Percentiles rank a stretch among this genome's conserved stretches.
Conservation (phyloP, 139 green algal species). For the Nannochloris sp. region DNA sequence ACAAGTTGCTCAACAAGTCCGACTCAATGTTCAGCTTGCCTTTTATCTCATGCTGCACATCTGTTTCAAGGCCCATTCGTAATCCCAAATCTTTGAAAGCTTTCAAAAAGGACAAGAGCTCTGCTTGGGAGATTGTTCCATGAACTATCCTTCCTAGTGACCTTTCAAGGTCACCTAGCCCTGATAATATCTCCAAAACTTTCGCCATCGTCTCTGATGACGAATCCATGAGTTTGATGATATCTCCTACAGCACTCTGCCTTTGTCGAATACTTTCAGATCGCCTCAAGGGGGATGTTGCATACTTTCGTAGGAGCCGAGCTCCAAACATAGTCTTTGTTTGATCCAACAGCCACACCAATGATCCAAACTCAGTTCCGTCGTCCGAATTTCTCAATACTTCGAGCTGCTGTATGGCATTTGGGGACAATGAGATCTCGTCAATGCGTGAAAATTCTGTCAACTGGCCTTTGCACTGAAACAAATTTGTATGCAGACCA, state of each 20-base stretch:
- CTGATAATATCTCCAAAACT: too few relatives aligned
- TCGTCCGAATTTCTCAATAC: slow-evolving; percentile 29
- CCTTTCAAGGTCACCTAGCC: slow-evolving; percentile 67
- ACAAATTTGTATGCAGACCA: slow-evolving; percentile 44
- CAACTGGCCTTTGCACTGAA: slow-evolving; percentile 27
- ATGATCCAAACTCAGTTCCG: slow-evolving; percentile 41
- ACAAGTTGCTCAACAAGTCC: too few relatives aligned
- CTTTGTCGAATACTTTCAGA: slow-evolving; percentile 36
- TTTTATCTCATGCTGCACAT: slow-evolving; percentile 25
- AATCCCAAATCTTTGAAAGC: slow-evolving; percentile 16
- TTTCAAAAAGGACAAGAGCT: slow-evolving; percentile 48
- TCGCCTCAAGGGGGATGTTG: slow-evolving; percentile 47
- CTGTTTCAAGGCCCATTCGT: slow-evolving; percentile 32
- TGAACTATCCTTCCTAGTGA: slow-evolving; percentile 60
- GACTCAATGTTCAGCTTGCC: neutral
- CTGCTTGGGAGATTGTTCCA: slow-evolving; percentile 57
- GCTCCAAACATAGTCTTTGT: slow-evolving; percentile 55
- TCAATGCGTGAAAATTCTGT: slow-evolving; percentile 4
- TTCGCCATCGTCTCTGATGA: too few relatives aligned
- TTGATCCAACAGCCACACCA: slow-evolving; percentile 76
- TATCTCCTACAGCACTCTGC: slow-evolving; percentile 68
- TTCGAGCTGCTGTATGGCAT: slow-evolving; percentile 36
- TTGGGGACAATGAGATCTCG: slow-evolving; percentile 23
- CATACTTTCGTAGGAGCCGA: slow-evolving; percentile 67
- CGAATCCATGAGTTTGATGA: slow-evolving; percentile 14